A percentile compares a stretch with the other conserved stretches of the same genome.
Conservation (phyloP, 2,329 filamentous ascomycete species). For the Colletotrichum trifolii region DNA sequence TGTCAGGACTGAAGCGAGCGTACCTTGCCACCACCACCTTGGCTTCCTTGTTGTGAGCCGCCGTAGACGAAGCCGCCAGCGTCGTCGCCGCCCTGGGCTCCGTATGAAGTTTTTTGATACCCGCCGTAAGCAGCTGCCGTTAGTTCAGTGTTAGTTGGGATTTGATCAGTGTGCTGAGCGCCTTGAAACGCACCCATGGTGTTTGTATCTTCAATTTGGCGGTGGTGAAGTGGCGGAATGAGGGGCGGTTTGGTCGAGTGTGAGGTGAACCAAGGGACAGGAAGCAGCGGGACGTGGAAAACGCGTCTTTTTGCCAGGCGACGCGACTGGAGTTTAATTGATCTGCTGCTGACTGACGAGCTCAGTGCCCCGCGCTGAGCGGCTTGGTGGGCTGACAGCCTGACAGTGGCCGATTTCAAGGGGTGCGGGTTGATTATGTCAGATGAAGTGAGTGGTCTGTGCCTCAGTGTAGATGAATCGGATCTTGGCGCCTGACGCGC, state of each 20-base stretch:
- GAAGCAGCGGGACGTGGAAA: conserved; percentile 44
- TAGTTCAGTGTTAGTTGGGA: background rate
- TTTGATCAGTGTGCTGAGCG: too few relatives aligned
- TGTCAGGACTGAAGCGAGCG: conserved; percentile 1
- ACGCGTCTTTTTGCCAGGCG: conserved; percentile 31
- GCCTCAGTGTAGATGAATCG: too few relatives aligned
- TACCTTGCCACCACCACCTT: conserved; percentile 60
- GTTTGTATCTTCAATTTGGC: background rate
- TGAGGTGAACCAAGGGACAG: conserved; percentile 38
- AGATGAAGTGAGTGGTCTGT: background rate
- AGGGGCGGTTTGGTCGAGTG: background rate
- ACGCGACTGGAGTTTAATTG: conserved; percentile 35
- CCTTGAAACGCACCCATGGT: conserved; percentile 6
- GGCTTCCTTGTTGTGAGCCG: conserved; percentile 70
- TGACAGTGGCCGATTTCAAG: background rate
- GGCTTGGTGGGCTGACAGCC: too few relatives aligned
- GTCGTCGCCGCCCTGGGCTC: conserved; percentile 67
- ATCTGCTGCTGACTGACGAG: conserved; percentile 9
- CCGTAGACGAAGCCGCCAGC: conserved; percentile 71
- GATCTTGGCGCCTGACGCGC: too few relatives aligned
- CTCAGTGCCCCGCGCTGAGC: background rate
- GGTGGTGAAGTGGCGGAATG: background rate
- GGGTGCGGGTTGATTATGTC: conserved; percentile 2
- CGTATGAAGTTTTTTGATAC: conserved; percentile 54
- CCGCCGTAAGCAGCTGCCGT: conserved; percentile 60